Evolutionary conservation across 345 rosid species (phyloP).

Genomic region (Eucalyptus sp.): DNA sequence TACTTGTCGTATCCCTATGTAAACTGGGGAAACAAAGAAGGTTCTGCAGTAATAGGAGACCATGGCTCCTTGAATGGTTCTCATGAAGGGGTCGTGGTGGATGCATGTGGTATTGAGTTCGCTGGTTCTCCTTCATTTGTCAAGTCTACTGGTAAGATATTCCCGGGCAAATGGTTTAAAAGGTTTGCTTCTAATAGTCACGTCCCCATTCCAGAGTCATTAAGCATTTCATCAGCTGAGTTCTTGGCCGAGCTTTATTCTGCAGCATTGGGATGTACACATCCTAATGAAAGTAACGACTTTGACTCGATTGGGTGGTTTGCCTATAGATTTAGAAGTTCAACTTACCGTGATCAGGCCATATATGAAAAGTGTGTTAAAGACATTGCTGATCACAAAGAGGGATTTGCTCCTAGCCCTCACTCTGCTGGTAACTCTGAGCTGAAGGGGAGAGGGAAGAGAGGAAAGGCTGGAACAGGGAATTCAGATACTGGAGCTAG

Average conservation of each 20-base stretch:
- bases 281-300: constrained; percentile 25
- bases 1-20: constrained; percentile 60
- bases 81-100: constrained; percentile 1
- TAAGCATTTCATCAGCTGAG: constrained; percentile 29
- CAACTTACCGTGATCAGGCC: constrained; percentile 47
- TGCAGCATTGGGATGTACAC: constrained; percentile 38
- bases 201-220: constrained; percentile 26
- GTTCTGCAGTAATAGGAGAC: constrained; percentile 9
- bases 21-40: constrained; percentile 19
- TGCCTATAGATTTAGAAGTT: constrained; percentile 76
- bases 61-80: not conserved
- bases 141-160: constrained; percentile 38
- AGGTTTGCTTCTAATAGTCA: constrained; percentile 22
- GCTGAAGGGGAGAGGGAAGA: constrained; percentile 10
- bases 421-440: not conserved
- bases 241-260: constrained; percentile 45
- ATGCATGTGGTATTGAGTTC: constrained; percentile 8
- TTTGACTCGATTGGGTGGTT: constrained; percentile 50
- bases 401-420: not conserved
- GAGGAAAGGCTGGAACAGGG: not conserved
- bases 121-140: constrained; percentile 38
- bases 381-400: constrained; percentile 32
- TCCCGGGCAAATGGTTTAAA: constrained; percentile 43
- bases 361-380: constrained; percentile 46
- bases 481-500: not conserved